These are phyloP conservation scores for Phanerochaete sordida DNA, from an alignment of 768 basidiomycete genomes.

Conservation along the genomic window DNA sequence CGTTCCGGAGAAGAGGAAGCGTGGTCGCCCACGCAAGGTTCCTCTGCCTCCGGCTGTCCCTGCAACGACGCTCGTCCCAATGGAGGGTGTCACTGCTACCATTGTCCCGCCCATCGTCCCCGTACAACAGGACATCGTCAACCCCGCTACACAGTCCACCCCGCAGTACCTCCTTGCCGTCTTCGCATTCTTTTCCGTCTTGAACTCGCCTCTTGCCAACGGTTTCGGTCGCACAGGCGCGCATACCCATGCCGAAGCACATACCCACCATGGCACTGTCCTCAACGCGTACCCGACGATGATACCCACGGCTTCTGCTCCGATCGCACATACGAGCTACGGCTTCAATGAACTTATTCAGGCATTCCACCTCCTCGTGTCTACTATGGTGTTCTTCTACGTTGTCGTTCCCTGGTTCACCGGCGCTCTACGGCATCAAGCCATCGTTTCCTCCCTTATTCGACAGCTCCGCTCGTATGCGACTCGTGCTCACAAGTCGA, in stretches of 20 bases:
- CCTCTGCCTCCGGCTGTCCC: conserved; percentile 40
- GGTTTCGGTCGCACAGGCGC: conserved; percentile 30
- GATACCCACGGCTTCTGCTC: conserved; percentile 16
- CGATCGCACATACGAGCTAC: conserved; percentile 27
- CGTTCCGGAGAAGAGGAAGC: conserved; percentile 75
- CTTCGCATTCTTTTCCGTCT: conserved; percentile 84
- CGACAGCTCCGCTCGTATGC: background rate
- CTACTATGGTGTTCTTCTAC: conserved; percentile 55
- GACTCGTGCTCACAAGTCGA: background rate
- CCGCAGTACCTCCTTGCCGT: conserved; percentile 76
- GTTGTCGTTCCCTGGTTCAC: conserved; percentile 50
- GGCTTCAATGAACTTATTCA: conserved; percentile 55
- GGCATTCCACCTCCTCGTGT: conserved; percentile 61
- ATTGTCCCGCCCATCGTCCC: conserved; percentile 13
- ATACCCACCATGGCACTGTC: conserved; percentile 59
- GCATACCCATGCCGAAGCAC: conserved; percentile 23
- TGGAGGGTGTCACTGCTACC: conserved; percentile 9
- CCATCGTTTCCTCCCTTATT: conserved; percentile 9
- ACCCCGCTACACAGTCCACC: conserved; percentile 18
- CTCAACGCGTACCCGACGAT: conserved; percentile 33
- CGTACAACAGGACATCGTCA: conserved; percentile 13
- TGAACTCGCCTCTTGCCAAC: conserved; percentile 67
- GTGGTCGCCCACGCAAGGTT: conserved; percentile 78
- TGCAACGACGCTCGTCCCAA: conserved; percentile 18
- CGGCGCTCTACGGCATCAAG: conserved; percentile 16